A percentile compares a stretch with the other conserved stretches of the same genome.
Evolutionary conservation across 306 rosid genomes (phyloP).

Genomic region (Cyamopsis tetragonoloba): DNA sequence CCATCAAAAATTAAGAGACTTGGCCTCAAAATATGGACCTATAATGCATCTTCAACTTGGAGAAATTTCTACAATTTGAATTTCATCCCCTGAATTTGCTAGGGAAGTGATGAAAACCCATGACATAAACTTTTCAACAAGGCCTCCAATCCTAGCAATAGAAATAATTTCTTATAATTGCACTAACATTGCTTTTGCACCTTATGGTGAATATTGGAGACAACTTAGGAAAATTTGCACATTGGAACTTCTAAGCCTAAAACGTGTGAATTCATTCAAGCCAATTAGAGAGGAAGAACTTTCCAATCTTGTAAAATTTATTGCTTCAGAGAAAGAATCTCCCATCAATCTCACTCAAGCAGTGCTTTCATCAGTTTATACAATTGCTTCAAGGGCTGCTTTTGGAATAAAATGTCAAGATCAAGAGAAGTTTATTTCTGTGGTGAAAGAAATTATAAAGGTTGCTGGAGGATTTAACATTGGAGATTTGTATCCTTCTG

Average conservation of each 20-base stretch:
- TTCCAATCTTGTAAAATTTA: not conserved
- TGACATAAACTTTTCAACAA: constrained; percentile 32
- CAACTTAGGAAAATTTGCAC: constrained; percentile 25
- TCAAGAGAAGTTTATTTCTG: constrained; percentile 10
- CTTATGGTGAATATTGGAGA: constrained; percentile 39
- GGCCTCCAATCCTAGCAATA: constrained; percentile 16
- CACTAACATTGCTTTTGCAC: constrained; percentile 15
- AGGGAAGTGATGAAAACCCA: constrained; percentile 36
- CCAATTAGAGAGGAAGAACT: constrained; percentile 34
- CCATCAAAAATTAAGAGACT: constrained; percentile 31
- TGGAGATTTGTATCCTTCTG: constrained; percentile 26
- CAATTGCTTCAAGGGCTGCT: constrained; percentile 25
- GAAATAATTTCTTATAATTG: constrained; percentile 16
- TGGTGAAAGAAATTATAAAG: not conserved
- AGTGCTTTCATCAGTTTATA: not conserved
- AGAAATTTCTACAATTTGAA: constrained; percentile 29
- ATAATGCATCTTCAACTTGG: constrained; percentile 43
- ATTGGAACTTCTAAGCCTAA: constrained; percentile 31
- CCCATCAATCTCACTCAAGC: constrained; percentile 30
- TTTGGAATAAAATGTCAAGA: constrained; percentile 31
- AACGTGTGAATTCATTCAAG: constrained; percentile 19
- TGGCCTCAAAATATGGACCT: constrained; percentile 39
- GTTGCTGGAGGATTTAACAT: constrained; percentile 10
- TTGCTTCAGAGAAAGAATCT: constrained; percentile 18
- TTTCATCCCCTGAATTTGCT: constrained; percentile 40